These are phyloP conservation scores for Amanita rubescens DNA, from an alignment of 768 basidiomycete species.

Conservation along the genomic window DNA sequence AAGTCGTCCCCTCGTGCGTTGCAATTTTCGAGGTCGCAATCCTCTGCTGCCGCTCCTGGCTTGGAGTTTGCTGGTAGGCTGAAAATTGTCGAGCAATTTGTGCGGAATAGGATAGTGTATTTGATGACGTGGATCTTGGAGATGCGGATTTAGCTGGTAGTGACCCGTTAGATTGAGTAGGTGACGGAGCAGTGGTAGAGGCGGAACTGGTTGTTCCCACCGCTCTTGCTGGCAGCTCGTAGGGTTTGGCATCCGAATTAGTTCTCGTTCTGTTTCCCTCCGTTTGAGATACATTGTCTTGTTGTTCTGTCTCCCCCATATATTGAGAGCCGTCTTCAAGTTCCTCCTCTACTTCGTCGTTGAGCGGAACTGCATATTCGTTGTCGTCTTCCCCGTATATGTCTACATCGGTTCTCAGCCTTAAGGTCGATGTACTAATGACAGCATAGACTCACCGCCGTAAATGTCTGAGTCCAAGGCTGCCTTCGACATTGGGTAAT, in stretches of 20 bases:
- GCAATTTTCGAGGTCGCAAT: slow-evolving; percentile 13
- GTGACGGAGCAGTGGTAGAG: slow-evolving; percentile 10
- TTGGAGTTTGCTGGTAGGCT: slow-evolving; percentile 55
- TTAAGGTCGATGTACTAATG: slow-evolving; percentile 28
- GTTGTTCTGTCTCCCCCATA: slow-evolving; percentile 7
- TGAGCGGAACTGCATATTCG: slow-evolving; percentile 24
- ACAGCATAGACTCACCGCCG: slow-evolving; percentile 19
- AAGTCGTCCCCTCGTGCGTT: slow-evolving; percentile 6
- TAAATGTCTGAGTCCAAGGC: slow-evolving; percentile 28
- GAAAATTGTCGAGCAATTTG: slow-evolving; percentile 64
- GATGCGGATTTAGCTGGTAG: slow-evolving; percentile 23
- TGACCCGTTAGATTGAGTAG: slow-evolving; percentile 16
- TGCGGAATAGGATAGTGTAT: slow-evolving; percentile 48
- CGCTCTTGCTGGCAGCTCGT: background rate
- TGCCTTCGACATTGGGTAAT: slow-evolving; percentile 1
- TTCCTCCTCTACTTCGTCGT: slow-evolving; percentile 23
- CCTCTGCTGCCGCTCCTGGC: slow-evolving; percentile 53
- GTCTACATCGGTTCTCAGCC: slow-evolving; percentile 25
- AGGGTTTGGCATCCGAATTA: slow-evolving; percentile 4
- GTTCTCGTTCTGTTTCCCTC: background rate
- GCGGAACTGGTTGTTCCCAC: background rate
- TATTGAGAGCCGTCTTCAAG: slow-evolving; percentile 13
- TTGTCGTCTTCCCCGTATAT: slow-evolving; percentile 48
- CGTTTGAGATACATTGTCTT: background rate
- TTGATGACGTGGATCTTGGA: slow-evolving; percentile 14